A percentile compares a stretch with the other conserved stretches of the same genome.
These are phyloP conservation scores for Lantana camara DNA, from an alignment of 257 asterid genomes.

Conservation along the genomic window DNA sequence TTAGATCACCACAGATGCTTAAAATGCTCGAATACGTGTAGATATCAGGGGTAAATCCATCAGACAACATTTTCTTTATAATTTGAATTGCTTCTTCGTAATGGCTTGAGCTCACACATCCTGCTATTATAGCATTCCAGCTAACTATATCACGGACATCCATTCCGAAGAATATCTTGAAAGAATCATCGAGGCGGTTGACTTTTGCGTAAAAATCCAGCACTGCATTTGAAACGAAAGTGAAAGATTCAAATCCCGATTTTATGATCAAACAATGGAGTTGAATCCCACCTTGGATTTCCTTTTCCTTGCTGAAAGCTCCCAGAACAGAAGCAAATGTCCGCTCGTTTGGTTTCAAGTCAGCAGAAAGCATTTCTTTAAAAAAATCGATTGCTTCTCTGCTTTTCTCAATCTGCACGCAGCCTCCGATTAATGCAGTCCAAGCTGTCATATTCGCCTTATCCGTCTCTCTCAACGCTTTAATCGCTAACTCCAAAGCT, in stretches of 20 bases:
- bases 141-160: conserved; percentile 56
- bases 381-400: conserved; percentile 57
- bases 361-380: conserved; percentile 45
- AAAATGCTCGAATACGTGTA: conserved; percentile 74
- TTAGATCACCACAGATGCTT: conserved; percentile 73
- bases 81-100: conserved; percentile 42
- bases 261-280: conserved; percentile 59
- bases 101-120: conserved; percentile 40
- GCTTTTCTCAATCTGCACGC: conserved; percentile 48
- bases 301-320: conserved; percentile 57
- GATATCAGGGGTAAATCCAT: conserved; percentile 52
- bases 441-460: conserved; percentile 59
- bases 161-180: conserved; percentile 49
- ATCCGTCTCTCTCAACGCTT: conserved; percentile 54
- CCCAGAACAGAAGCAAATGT: conserved; percentile 70
- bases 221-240: conserved; percentile 59
- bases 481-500: conserved; percentile 47
- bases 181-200: conserved; percentile 45
- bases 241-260: conserved; percentile 52
- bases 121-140: conserved; percentile 74
- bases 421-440: conserved; percentile 86
- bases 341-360: conserved; percentile 62
- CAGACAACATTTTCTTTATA: conserved; percentile 44
- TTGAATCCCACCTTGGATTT: conserved; percentile 50
- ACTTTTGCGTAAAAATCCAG: conserved; percentile 63